Conservation (phyloP, 345 rosid genomes). For the Physaria fendleri region DNA sequence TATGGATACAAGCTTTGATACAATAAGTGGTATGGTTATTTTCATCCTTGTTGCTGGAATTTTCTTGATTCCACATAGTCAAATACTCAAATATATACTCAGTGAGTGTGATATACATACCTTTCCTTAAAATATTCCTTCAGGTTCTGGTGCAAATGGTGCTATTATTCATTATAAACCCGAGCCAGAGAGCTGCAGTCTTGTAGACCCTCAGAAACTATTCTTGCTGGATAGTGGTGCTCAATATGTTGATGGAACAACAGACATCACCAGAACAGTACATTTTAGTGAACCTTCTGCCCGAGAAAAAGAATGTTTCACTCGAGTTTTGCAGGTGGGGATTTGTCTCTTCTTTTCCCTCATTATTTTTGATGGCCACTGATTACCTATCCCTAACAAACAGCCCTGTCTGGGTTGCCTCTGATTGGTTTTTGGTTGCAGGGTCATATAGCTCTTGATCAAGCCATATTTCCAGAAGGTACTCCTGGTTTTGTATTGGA, state of each 20-base stretch:
- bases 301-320: conserved; percentile 85
- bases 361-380: background rate
- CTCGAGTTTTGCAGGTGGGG: conserved; percentile 77
- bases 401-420: background rate
- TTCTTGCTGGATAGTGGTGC: conserved; percentile 95
- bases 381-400: background rate
- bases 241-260: conserved; percentile 91
- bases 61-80: background rate
- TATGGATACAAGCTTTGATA: conserved; percentile 89
- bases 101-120: background rate
- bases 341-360: conserved; percentile 1
- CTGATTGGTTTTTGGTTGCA: conserved; percentile 29
- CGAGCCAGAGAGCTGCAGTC: conserved; percentile 74
- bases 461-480: conserved; percentile 83
- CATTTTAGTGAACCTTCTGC: conserved; percentile 80
- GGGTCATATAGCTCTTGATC: conserved; percentile 99
- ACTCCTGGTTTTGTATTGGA: conserved; percentile 95
- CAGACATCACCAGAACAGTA: conserved; percentile 92
- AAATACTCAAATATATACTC: background rate
- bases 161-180: conserved; percentile 93
- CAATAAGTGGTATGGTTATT: conserved; percentile 72
- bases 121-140: conserved; percentile 8
- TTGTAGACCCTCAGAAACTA: conserved; percentile 63
- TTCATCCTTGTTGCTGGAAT: conserved; percentile 11
- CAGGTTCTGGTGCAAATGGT: conserved; percentile 96